Evolutionary conservation across 2,329 filamentous ascomycete genomes (phyloP), one percentile per base, ranked within the genome.

Genomic region (Calonectria naviculata): DNA sequence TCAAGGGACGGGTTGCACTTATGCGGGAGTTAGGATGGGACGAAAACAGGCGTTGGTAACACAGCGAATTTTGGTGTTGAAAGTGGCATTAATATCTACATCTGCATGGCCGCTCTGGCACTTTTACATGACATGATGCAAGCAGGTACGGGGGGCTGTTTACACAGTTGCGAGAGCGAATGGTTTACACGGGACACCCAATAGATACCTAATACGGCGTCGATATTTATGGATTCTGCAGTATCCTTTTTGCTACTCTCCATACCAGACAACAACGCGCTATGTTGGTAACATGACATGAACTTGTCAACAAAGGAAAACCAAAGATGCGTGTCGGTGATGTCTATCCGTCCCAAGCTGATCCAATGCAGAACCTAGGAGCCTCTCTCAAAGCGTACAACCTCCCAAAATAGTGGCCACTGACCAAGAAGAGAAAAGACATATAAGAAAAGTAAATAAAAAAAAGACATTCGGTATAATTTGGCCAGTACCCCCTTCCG

Each of bases 381-480:
- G 60, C 38, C 52, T 12, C 62, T 72, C 42, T 65, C 47, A 15
- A 65, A 70, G 34, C 36, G n/a, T 62, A 54, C 42, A 71, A 49
- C 36, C 24, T 29, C 49, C 54, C 47, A 42, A 34, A 64, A 61
- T 47, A 58, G 52, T 68, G 41, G 36, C 42, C 41, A 60, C 56
- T 60, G 26, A 70, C 49, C 44, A 34, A 61, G 47, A 38, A 65
- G 13, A 42, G 17, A n/a, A 41, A 41, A 46, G 58, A 46, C 26
- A 70, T 65, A 66, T 61, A 54, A 58, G 10, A 44, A 38, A 70
- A 70, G 70, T 67, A 66, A 71, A 64, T 66, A 78, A 64, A 78
- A 66, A 71, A 64, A 68, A 78, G 66, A 78, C 69, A 75, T 68
- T 78, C 73, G 74, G 74, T 78, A 78, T 78, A 76, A 74, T 69